Evolutionary conservation across 805 yeast genomes (phyloP).

Genomic region (Starmerella apis): DNA sequence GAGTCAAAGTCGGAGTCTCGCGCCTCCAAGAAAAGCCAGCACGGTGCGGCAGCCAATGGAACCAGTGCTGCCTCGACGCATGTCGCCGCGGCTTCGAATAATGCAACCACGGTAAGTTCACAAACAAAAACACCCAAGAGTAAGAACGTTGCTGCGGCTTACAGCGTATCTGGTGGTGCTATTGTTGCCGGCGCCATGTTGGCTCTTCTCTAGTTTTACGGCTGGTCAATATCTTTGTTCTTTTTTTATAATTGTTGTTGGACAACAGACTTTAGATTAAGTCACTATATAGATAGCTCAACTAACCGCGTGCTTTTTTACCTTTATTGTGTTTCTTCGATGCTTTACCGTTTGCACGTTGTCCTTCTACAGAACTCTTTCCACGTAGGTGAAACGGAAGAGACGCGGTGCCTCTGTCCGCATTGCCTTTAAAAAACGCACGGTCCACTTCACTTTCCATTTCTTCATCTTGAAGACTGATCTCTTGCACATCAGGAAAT

Average conservation of each 20-base stretch:
- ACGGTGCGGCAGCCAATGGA: constrained; percentile 6
- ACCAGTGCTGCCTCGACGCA: constrained; percentile 6
- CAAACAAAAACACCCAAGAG: background rate
- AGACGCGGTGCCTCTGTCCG: constrained; percentile 50
- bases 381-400: constrained; percentile 59
- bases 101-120: background rate
- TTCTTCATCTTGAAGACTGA: constrained; percentile 26
- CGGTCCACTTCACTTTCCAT: constrained; percentile 76
- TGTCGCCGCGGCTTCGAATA: background rate
- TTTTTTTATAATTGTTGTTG: background rate
- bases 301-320: constrained; percentile 31
- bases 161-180: constrained; percentile 18
- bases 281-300: background rate
- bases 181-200: constrained; percentile 15
- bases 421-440: constrained; percentile 68
- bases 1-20: constrained; percentile 14
- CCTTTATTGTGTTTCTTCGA: constrained; percentile 63
- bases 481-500: constrained; percentile 29
- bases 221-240: background rate
- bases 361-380: constrained; percentile 15
- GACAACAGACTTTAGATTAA: background rate
- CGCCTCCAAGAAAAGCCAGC: constrained; percentile 6
- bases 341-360: constrained; percentile 20
- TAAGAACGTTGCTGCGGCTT: constrained; percentile 12
- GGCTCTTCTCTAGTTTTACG: constrained; percentile 14